phyloP scores from a whole-genome alignment of 176 grass and related monocot species.

The sorghum (Sorghum bicolor) region Sorghum_bicolor_NCBIv3 NC_012871.2:63665501-63666000 shows the following conservation, averaged over 20 bases:
- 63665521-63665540: not conserved
- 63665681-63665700: not conserved
- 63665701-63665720: constrained; percentile 44
- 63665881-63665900: not conserved
- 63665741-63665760: constrained; percentile 64
- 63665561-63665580: not conserved
- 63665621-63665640: not conserved
- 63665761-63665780: constrained; percentile 55
- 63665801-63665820: constrained; percentile 64
- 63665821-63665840: constrained; percentile 93
- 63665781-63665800: constrained; percentile 63
- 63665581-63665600: not conserved
- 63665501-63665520: not conserved
- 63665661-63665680: not conserved
- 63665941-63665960: not conserved
- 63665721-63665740: constrained; percentile 84
- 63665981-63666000: constrained; percentile 77
- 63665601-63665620: not conserved
- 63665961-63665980: constrained; percentile 50
- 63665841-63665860: constrained; percentile 43
- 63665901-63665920: not conserved
- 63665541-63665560: not conserved
- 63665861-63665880: not conserved
- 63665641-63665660: not conserved
- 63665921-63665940: not conserved